phyloP scores from a whole-genome alignment of 2,329 filamentous ascomycete genomes.

The Xylariaceae sp. region DNA sequence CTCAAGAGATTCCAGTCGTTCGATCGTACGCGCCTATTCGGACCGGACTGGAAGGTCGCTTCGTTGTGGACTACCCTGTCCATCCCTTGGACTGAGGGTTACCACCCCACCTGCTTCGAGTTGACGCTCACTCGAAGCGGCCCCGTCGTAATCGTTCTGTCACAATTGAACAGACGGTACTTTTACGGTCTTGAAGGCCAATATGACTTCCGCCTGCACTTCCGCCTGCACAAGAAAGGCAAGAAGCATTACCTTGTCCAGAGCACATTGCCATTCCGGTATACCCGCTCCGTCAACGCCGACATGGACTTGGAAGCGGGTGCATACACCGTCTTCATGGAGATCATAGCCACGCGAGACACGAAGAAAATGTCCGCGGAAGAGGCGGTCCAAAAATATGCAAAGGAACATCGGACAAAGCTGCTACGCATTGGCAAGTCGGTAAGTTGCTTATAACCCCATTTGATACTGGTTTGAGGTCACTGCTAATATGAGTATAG shows the following conservation, averaged over 20 bases:
- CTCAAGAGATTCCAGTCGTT: constrained; percentile 55
- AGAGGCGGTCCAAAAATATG: constrained; percentile 61
- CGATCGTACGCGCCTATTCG: constrained; percentile 54
- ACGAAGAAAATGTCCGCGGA: constrained; percentile 50
- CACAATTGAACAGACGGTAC: constrained; percentile 54
- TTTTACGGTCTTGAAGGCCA: constrained; percentile 53
- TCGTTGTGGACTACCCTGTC: constrained; percentile 46
- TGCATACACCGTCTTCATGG: constrained; percentile 69
- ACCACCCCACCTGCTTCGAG: constrained; percentile 50
- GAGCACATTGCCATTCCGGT: constrained; percentile 50
- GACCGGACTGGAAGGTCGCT: constrained; percentile 47
- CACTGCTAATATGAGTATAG: constrained; percentile 3
- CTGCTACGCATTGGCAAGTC: constrained; percentile 64
- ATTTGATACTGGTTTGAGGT: background rate
- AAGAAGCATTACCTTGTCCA: constrained; percentile 51
- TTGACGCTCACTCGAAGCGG: constrained; percentile 45
- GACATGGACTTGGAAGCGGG: constrained; percentile 71
- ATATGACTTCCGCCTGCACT: constrained; percentile 49
- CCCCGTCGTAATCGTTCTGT: constrained; percentile 50
- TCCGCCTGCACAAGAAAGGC: constrained; percentile 48
- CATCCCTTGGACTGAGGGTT: constrained; percentile 53
- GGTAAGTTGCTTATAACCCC: background rate
- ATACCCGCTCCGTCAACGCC: constrained; percentile 70
- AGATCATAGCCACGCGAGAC: constrained; percentile 62
- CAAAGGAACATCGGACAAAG: constrained; percentile 62